Base-by-base conservation (phyloP, 345 rosid species). In the Theobroma cacao region DNA sequence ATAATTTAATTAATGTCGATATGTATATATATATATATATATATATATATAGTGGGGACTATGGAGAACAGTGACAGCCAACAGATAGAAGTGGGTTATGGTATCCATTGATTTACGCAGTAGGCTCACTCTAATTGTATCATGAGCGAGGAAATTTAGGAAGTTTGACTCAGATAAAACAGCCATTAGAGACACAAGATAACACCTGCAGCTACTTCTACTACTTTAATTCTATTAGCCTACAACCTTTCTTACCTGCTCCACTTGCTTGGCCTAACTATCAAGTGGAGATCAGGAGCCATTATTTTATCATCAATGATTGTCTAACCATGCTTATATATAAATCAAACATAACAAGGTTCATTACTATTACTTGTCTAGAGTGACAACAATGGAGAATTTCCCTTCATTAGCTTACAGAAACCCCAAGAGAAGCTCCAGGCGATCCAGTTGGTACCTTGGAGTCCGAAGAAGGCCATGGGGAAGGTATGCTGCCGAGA, bases 401-500 rank as follows among this genome's bases (percentile, higher is more conserved):
- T 28, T 77, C n/a, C 79, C 61, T 75, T 38, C 79, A 70, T 36
- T 83, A 79, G 8, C 78, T 7, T 78, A 77, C 64, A 68, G 79
- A 31, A 80, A 74, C 52, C 86, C 81, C 0, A 77, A 71, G 69
- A 78, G 78, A 63, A 78, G 82, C 79, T 80, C 77, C 1, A 80
- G 81, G 76, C 84, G 75, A 41, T 83, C 81, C 3, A 80, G 81
- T 17, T 28, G 41, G 48, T 84, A 80, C 50, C 80, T 84, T 2
- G 82, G 87, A 24, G 82, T 81, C 2, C 62, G 80, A 60, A 56
- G 80, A 30, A 26, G 84, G 80, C 84, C 80, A 11, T 79, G 80
- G 87, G 80, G 86, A 30, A 58, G 84, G n/a, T 84, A 78, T 10
- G 86, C 80, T 0, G 78, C 84, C 0, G 82, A 81, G 60, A 81